phyloP scores from a whole-genome alignment of 2,329 filamentous ascomycete genomes.

The Bipolaris gigantea region DNA sequence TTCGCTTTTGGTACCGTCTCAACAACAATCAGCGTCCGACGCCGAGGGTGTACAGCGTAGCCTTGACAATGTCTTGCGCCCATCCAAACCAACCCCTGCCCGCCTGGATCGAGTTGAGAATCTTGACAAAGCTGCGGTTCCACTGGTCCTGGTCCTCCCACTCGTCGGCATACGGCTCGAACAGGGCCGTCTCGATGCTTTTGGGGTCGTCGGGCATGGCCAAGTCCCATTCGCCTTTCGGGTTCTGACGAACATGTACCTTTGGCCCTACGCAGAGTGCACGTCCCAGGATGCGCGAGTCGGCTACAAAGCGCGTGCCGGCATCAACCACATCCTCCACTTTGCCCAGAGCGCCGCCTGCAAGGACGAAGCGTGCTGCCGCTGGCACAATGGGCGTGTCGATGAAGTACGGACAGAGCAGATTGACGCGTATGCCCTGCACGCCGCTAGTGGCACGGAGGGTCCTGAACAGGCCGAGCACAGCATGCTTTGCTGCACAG shows the following conservation, averaged over 20 bases:
- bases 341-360: slow-evolving; percentile 58
- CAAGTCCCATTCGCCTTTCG: slow-evolving; percentile 36
- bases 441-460: slow-evolving; percentile 55
- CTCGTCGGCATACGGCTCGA: slow-evolving; percentile 65
- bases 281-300: slow-evolving; percentile 60
- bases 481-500: slow-evolving; percentile 65
- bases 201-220: slow-evolving; percentile 29
- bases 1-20: background rate
- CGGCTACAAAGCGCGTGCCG: slow-evolving; percentile 63
- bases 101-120: slow-evolving; percentile 57
- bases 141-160: slow-evolving; percentile 61
- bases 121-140: slow-evolving; percentile 54
- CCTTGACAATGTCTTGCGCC: slow-evolving; percentile 45
- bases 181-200: slow-evolving; percentile 53
- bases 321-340: slow-evolving; percentile 66
- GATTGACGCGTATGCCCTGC: slow-evolving; percentile 63
- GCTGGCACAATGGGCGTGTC: slow-evolving; percentile 61
- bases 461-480: slow-evolving; percentile 65
- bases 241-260: slow-evolving; percentile 52
- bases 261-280: slow-evolving; percentile 62
- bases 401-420: slow-evolving; percentile 69
- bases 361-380: slow-evolving; percentile 55
- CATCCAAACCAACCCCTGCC: slow-evolving; percentile 60
- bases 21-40: slow-evolving; percentile 10
- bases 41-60: slow-evolving; percentile 31